Evolutionary conservation across 1,284 basidiomycete species (phyloP), one percentile per base, ranked within the genome.

Genomic region (Spongiforma sp.): DNA sequence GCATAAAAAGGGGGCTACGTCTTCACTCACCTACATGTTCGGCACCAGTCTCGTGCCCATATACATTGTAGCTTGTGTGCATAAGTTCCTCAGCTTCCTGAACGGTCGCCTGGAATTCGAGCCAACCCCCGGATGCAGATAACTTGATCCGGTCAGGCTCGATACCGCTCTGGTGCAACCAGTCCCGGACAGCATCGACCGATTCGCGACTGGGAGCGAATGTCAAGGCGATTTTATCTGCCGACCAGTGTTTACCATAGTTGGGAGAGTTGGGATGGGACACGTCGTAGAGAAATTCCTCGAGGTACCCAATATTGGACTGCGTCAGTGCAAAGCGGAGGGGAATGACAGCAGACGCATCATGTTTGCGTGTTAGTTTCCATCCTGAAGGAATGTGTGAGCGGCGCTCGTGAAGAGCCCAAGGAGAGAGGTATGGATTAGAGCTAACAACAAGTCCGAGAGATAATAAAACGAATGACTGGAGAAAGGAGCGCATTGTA

Each of bases 201-300:
- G 81, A 76, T 60, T 79, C 75, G 21, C 32, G 28, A 28, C 50
- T 32, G 6, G 53, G 53, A 14, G 53, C 7, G 41, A 21, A 43
- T 21, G 19, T 37, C 17, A 10, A 10, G 36, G 17, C 17, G 36
- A 17, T 10, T 37, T 80, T 73, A 30, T 72, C 70, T 7, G 76
- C 68, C 33, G 72, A 69, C 82, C 82, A 84, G 66, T 83, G 82
- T 36, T 80, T 75, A 4, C 82, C 81, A 59, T 81, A 84, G 67
- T 77, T 76, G 10, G 69, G 58, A 1, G 80, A 84, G 4, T 78
- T 71, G 5, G 83, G 82, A 64, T 82, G 78, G 3, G 82, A 81
- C 19, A 84, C 77, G 56, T 80, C 79, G 62, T 79, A 71, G 37
- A 84, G 75, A 65, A 72, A 74, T n/a, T 73, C 69, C 54, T 77